Conservation (phyloP, 805 yeast genomes). For the Spathaspora arborariae region DNA sequence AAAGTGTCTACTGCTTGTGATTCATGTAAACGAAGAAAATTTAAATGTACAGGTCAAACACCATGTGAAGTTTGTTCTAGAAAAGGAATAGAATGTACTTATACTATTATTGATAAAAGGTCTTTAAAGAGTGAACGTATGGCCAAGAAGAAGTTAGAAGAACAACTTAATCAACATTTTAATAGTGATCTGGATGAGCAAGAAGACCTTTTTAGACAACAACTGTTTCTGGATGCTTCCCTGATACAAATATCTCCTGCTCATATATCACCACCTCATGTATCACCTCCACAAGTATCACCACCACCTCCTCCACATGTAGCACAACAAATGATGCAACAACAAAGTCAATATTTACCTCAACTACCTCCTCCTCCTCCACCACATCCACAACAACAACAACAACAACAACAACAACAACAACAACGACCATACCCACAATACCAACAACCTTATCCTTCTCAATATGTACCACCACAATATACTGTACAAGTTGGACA, state of each 20-base stretch:
- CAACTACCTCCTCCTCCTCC: conserved; percentile 1
- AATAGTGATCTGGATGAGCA: background rate
- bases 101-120: conserved; percentile 19
- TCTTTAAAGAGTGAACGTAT: conserved; percentile 19
- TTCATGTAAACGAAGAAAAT: conserved; percentile 16
- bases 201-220: background rate
- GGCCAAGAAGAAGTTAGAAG: conserved; percentile 8
- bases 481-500: background rate
- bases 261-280: background rate
- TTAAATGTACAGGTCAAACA: conserved; percentile 18
- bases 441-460: conserved; percentile 1
- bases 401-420: background rate
- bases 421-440: background rate
- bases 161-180: background rate
- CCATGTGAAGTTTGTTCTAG: conserved; percentile 18
- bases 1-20: conserved; percentile 27
- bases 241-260: background rate
- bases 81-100: conserved; percentile 18
- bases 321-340: background rate
- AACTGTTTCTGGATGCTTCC: background rate
- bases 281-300: conserved; percentile 1
- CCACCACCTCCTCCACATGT: background rate
- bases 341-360: background rate
- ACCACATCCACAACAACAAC: background rate
- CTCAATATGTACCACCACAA: conserved; percentile 1